Evolutionary conservation across 371 early-diverging fungal genomes (phyloP).

Genomic region (Choanephora cucurbitarum): DNA sequence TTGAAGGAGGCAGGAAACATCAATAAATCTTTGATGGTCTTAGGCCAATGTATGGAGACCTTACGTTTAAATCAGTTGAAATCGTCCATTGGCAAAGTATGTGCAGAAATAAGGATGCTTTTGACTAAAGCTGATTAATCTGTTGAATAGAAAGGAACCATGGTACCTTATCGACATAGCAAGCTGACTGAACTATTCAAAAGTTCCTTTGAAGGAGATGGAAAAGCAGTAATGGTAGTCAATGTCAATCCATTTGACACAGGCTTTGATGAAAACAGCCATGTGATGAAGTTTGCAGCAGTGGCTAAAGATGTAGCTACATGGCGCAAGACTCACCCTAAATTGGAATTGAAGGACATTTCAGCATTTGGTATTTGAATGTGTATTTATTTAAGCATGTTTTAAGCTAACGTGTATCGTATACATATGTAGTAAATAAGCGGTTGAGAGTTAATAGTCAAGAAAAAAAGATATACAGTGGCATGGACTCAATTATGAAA

Average conservation of each 20-base stretch:
- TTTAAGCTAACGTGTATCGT: too few species aligned
- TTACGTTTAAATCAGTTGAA: conserved; percentile 59
- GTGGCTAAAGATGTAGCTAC: conserved; percentile 66
- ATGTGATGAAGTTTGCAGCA: conserved; percentile 72
- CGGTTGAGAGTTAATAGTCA: conserved; percentile 3
- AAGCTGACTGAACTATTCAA: conserved; percentile 74
- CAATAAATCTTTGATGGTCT: conserved; percentile 91
- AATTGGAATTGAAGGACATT: conserved; percentile 31
- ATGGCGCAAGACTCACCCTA: conserved; percentile 44
- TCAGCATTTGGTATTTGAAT: conserved; percentile 7
- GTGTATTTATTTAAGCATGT: too few species aligned
- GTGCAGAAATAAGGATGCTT: too few species aligned
- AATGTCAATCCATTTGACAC: conserved; percentile 69
- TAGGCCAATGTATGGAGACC: conserved; percentile 87
- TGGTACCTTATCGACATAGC: conserved; percentile 73
- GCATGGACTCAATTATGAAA: conserved; percentile 8
- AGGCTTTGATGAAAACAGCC: conserved; percentile 62
- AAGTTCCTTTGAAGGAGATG: conserved; percentile 68
- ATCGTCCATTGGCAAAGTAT: conserved; percentile 42
- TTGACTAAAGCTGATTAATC: too few species aligned
- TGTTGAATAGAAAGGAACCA: conserved; percentile 46
- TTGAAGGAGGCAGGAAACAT: conserved; percentile 93
- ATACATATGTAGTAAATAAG: neutral
- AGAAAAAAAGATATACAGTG: conserved; percentile 11
- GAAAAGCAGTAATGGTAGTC: conserved; percentile 71